Percentiles rank a stretch among this genome's conserved stretches.
Evolutionary conservation across 202 grass and related monocot genomes (phyloP).

Genomic region (Cymbopogon flexuosus): DNA sequence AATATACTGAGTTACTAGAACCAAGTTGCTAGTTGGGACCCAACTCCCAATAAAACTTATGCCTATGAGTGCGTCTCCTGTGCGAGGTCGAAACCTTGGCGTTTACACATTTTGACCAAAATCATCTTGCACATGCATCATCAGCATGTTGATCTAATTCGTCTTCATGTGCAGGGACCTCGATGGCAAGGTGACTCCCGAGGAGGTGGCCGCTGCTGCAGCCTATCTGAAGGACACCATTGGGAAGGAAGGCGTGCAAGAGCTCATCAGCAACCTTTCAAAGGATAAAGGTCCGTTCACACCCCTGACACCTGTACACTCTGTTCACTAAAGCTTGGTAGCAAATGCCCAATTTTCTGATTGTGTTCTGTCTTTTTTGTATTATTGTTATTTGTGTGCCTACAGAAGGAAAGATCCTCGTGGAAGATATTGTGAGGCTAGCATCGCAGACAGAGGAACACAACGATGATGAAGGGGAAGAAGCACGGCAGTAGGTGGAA

Average conservation of each 20-base stretch:
- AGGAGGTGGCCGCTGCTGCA: slow-evolving; percentile 68
- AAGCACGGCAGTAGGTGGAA: slow-evolving; percentile 24
- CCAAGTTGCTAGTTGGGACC: background rate
- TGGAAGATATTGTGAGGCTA: slow-evolving; percentile 70
- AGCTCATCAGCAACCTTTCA: slow-evolving; percentile 86
- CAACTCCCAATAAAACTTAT: background rate
- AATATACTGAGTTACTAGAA: background rate
- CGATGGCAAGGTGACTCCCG: slow-evolving; percentile 96
- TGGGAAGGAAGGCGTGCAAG: slow-evolving; percentile 91
- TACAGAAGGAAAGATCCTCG: slow-evolving; percentile 76
- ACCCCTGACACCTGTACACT: background rate
- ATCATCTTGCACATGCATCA: background rate
- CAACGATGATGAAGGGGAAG: slow-evolving; percentile 49
- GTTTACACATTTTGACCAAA: background rate
- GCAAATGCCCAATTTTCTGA: background rate
- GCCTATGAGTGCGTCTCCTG: background rate
- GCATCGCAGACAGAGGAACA: slow-evolving; percentile 50
- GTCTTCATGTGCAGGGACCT: slow-evolving; percentile 56
- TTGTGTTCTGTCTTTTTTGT: background rate
- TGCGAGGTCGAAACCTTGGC: background rate
- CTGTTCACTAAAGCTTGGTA: background rate
- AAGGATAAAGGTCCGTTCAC: slow-evolving; percentile 69
- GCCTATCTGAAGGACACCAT: slow-evolving; percentile 95
- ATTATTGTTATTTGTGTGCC: background rate
- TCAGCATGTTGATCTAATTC: slow-evolving; percentile 19